These are phyloP conservation scores for Ceratocystiopsis brevicomis DNA, from an alignment of 2,329 filamentous ascomycete genomes.

Conservation along the genomic window DNA sequence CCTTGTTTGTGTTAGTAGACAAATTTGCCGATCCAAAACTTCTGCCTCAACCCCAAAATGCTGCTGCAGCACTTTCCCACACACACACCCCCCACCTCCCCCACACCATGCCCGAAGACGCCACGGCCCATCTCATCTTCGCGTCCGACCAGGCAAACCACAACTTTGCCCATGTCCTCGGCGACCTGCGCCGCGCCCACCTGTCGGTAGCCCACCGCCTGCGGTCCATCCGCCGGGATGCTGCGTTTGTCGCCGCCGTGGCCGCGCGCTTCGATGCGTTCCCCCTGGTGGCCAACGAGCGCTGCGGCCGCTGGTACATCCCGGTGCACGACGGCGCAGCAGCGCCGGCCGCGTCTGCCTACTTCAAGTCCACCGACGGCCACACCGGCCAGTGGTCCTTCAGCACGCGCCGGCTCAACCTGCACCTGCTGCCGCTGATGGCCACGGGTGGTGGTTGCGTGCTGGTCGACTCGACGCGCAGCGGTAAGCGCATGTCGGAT, in stretches of 20 bases:
- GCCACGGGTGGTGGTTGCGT: constrained; percentile 38
- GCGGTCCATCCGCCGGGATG: constrained; percentile 57
- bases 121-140: constrained; percentile 28
- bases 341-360: constrained; percentile 53
- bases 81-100: no score
- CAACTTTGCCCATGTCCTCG: constrained; percentile 50
- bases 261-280: constrained; percentile 25
- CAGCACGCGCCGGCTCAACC: constrained; percentile 64
- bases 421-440: constrained; percentile 57
- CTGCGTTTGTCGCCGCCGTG: constrained; percentile 50
- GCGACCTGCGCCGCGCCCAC: constrained; percentile 55
- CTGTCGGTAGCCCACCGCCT: constrained; percentile 70
- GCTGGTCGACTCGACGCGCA: constrained; percentile 79
- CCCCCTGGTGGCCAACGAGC: constrained; percentile 77
- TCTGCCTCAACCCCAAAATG: no score
- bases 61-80: no score
- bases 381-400: constrained; percentile 85
- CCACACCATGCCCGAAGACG: constrained; percentile 12
- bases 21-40: no score
- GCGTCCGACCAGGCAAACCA: constrained; percentile 31
- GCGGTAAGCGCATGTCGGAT: constrained; percentile 77
- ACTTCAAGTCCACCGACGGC: constrained; percentile 97
- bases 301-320: constrained; percentile 94
- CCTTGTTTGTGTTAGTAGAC: no score
- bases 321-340: constrained; percentile 21